A percentile compares a stretch with the other conserved stretches of the same genome.
phyloP scores from a whole-genome alignment of 1,284 basidiomycete species.

The Agroathelia rolfsii region DNA sequence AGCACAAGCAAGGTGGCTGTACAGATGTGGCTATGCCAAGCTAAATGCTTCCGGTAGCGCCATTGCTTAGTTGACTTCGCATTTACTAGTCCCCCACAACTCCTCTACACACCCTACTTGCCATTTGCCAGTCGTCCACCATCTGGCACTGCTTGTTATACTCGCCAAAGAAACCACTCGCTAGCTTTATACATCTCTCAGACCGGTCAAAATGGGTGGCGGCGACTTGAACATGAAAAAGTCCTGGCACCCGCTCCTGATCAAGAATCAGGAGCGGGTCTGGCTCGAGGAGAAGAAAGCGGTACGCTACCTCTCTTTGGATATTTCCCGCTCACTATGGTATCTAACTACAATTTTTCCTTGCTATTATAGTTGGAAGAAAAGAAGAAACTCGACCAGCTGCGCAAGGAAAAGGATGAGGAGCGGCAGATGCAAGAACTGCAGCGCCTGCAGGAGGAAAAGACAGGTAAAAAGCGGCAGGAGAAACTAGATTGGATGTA shows the following conservation, averaged over 20 bases:
- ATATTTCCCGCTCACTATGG: constrained; percentile 2
- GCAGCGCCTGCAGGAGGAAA: constrained; percentile 86
- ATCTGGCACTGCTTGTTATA: no score
- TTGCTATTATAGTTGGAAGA: constrained; percentile 70
- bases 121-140: no score
- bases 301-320: constrained; percentile 34
- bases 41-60: no score
- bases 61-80: no score
- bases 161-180: no score
- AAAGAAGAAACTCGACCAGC: constrained; percentile 94
- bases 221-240: constrained; percentile 96
- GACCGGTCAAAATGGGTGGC: constrained; percentile 82
- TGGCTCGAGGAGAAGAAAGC: constrained; percentile 98
- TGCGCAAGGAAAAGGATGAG: constrained; percentile 95
- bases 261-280: constrained; percentile 98
- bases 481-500: constrained; percentile 99
- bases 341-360: constrained; percentile 11
- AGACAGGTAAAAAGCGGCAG: constrained; percentile 88
- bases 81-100: no score
- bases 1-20: no score
- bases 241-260: constrained; percentile 96
- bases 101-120: no score
- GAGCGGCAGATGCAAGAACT: constrained; percentile 95
- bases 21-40: no score
- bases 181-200: no score